Evolutionary conservation across 2,329 filamentous ascomycete species (phyloP).

Genomic region (Camillea tinctor): DNA sequence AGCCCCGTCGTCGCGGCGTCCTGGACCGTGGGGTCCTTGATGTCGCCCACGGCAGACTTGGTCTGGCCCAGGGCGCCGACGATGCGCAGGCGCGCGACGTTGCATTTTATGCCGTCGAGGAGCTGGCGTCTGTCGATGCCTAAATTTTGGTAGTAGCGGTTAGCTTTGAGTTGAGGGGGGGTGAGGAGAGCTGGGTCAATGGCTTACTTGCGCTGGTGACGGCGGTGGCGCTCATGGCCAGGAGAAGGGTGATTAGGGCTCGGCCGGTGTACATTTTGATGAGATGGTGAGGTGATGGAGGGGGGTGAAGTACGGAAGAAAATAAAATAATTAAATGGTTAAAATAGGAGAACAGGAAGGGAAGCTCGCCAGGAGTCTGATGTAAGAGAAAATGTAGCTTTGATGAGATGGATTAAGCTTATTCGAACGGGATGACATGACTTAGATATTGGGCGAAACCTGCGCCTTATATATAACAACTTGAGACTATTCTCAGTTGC

Average conservation of each 20-base stretch:
- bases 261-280: conserved; percentile 8
- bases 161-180: neutral
- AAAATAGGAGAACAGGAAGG: neutral
- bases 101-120: conserved; percentile 2
- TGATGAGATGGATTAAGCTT: no score
- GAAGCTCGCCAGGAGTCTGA: no score
- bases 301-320: neutral
- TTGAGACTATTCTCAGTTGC: no score
- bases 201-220: conserved; percentile 6
- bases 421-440: no score
- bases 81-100: conserved; percentile 9
- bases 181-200: no score
- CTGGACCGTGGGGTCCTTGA: conserved; percentile 8
- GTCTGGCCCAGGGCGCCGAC: conserved; percentile 10
- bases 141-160: neutral
- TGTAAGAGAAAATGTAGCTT: no score
- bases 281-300: neutral
- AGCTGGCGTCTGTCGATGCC: conserved; percentile 1
- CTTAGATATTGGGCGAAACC: no score
- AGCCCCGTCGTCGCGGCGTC: conserved; percentile 8
- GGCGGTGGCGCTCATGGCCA: conserved; percentile 3
- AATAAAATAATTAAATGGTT: neutral
- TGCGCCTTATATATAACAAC: conserved; percentile 14
- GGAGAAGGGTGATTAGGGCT: conserved; percentile 2
- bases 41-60: conserved; percentile 7